phyloP scores from a whole-genome alignment of 805 yeast species.

The Sugiyamaella chiloensis region DNA sequence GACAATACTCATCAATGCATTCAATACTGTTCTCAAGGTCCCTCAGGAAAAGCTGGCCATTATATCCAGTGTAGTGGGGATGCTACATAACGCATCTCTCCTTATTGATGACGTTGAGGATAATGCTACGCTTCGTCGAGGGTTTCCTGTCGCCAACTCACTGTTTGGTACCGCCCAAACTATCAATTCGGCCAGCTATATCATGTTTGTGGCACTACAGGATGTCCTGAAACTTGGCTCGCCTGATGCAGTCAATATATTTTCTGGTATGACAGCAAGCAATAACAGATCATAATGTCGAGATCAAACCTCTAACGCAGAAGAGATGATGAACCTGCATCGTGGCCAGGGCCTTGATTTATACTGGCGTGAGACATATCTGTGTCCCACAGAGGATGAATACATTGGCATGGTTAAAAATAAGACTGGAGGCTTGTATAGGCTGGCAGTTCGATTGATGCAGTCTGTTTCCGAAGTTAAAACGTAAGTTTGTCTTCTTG shows the following conservation, averaged over 20 bases:
- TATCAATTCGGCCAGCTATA: constrained; percentile 76
- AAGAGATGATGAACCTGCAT: constrained; percentile 78
- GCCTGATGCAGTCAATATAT: constrained; percentile 20
- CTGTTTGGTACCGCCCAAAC: constrained; percentile 77
- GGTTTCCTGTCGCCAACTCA: constrained; percentile 73
- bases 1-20: constrained; percentile 45
- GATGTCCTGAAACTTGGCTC: constrained; percentile 39
- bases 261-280: constrained; percentile 15
- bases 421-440: constrained; percentile 85
- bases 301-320: too few relatives aligned
- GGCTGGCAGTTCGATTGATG: constrained; percentile 68
- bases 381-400: constrained; percentile 58
- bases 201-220: constrained; percentile 71
- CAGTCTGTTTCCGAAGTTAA: constrained; percentile 34
- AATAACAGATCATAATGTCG: too few relatives aligned
- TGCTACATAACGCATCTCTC: constrained; percentile 63
- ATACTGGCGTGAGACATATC: constrained; percentile 73
- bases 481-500: constrained; percentile 15
- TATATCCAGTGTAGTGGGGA: constrained; percentile 51
- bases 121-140: constrained; percentile 64
- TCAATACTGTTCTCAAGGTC: constrained; percentile 50
- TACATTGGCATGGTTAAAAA: constrained; percentile 80
- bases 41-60: constrained; percentile 37
- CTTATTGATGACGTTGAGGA: constrained; percentile 90
- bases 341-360: constrained; percentile 88